Evolutionary conservation across 192 early-diverging fungal genomes (phyloP).

Genomic region (Haplosporangium gracile): DNA sequence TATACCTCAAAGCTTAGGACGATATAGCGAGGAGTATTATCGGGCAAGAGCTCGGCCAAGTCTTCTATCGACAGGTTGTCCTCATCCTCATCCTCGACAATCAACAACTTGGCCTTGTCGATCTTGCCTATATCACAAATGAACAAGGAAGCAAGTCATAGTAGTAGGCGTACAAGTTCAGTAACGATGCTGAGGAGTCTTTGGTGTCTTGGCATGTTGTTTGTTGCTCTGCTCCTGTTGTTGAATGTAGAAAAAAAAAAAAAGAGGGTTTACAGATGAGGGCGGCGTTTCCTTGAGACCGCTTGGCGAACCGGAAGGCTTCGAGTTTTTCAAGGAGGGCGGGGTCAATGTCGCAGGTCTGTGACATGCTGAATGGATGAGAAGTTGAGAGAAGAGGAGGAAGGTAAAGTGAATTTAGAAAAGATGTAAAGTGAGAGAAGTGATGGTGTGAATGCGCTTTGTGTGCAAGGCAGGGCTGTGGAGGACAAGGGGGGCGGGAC

Average conservation of each 20-base stretch:
- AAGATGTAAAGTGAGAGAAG: neutral
- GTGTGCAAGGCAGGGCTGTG: neutral
- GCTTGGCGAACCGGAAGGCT: conserved; percentile 67
- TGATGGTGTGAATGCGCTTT: neutral
- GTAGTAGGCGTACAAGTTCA: too few relatives aligned
- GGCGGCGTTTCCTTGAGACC: conserved; percentile 63
- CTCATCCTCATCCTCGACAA: conserved; percentile 65
- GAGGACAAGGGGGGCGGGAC: neutral
- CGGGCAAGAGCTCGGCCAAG: conserved; percentile 62
- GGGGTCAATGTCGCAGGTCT: conserved; percentile 66
- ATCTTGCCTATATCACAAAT: conserved; percentile 61
- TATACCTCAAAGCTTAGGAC: conserved; percentile 68
- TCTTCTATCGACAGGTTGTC: conserved; percentile 63
- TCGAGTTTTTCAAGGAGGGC: conserved; percentile 60
- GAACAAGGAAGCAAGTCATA: too few relatives aligned
- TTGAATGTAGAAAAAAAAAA: neutral
- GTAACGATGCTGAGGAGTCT: neutral
- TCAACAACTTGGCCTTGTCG: conserved; percentile 58
- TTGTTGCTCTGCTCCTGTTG: too few relatives aligned
- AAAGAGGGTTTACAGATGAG: conserved; percentile 61
- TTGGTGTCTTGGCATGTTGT: neutral
- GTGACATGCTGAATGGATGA: conserved; percentile 24
- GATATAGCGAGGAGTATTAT: conserved; percentile 74
- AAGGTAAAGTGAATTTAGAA: neutral
- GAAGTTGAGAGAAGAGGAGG: neutral